Percentiles rank a stretch among this genome's conserved stretches.
Conservation (phyloP, 192 early-diverging fungal species). For the Coemansia asiatica region DNA sequence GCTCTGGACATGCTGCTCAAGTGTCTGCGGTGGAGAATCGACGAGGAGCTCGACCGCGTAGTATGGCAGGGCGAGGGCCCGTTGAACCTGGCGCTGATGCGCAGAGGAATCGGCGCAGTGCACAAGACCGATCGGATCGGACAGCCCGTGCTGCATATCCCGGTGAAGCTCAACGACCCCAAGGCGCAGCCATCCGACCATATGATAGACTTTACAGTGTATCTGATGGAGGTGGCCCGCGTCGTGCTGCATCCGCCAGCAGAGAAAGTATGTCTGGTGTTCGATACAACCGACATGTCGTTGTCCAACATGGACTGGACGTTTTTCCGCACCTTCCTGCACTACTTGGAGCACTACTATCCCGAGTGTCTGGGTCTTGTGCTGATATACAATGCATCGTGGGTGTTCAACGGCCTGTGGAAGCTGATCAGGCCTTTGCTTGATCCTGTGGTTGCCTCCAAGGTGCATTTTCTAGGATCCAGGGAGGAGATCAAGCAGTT, state of each 20-base stretch:
- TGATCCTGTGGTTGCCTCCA: slow-evolving; percentile 86
- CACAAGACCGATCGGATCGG: slow-evolving; percentile 56
- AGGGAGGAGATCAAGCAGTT: slow-evolving; percentile 63
- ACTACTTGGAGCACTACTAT: slow-evolving; percentile 85
- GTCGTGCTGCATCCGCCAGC: slow-evolving; percentile 56
- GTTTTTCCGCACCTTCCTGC: slow-evolving; percentile 74
- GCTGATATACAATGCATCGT: slow-evolving; percentile 84
- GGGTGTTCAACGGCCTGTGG: slow-evolving; percentile 87
- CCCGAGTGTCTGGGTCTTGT: slow-evolving; percentile 83
- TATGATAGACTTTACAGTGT: slow-evolving; percentile 64
- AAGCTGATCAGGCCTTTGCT: slow-evolving; percentile 76
- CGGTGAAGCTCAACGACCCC: slow-evolving; percentile 59
- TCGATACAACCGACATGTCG: slow-evolving; percentile 78
- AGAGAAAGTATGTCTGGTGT: slow-evolving; percentile 69
- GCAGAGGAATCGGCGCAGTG: slow-evolving; percentile 58
- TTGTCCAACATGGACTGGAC: slow-evolving; percentile 78
- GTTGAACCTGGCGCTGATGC: slow-evolving; percentile 55
- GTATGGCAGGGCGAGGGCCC: slow-evolving; percentile 59
- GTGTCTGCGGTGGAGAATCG: slow-evolving; percentile 73
- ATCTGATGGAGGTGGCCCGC: slow-evolving; percentile 62
- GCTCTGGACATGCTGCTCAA: slow-evolving; percentile 71
- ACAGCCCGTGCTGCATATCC: slow-evolving; percentile 60
- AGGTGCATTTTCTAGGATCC: slow-evolving; percentile 73
- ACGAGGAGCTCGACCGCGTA: slow-evolving; percentile 58
- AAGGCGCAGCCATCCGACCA: slow-evolving; percentile 61